These are phyloP conservation scores for Casuarina equisetifolia DNA, from an alignment of 306 rosid species.

Conservation along the genomic window DNA sequence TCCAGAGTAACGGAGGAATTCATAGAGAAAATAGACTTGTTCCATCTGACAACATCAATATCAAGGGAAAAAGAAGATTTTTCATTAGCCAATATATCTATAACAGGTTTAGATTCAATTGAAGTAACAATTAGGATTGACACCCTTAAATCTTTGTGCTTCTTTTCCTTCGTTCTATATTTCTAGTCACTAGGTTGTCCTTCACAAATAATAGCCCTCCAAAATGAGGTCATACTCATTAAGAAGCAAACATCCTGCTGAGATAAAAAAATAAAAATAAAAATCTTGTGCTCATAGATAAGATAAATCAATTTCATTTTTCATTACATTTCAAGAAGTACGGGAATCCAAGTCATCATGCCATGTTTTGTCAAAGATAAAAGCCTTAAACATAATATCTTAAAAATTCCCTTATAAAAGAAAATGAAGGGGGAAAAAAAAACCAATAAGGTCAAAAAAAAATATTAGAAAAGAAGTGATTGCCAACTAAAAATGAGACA, in stretches of 20 bases:
- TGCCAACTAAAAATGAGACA: neutral
- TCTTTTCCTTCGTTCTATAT: no score
- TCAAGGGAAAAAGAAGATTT: neutral
- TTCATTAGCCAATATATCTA: neutral
- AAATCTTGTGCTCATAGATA: neutral
- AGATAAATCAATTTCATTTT: neutral
- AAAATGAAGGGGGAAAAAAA: neutral
- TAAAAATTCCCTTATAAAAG: neutral
- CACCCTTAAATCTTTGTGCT: neutral
- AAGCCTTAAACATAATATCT: neutral
- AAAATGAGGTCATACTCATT: conserved; percentile 1
- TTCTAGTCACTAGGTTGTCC: neutral
- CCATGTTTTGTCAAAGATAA: neutral
- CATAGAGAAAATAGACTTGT: neutral
- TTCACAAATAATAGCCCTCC: neutral
- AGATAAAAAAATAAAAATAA: neutral
- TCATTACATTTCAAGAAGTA: neutral
- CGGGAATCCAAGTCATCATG: neutral
- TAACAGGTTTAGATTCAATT: neutral
- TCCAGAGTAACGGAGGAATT: neutral
- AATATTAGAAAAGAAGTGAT: neutral
- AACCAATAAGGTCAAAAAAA: neutral
- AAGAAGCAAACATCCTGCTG: conserved; percentile 1
- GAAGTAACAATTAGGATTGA: neutral
- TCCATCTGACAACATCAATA: neutral